phyloP scores from a whole-genome alignment of 2,329 filamentous ascomycete genomes.

The Emergomyces pasteurianus region DNA sequence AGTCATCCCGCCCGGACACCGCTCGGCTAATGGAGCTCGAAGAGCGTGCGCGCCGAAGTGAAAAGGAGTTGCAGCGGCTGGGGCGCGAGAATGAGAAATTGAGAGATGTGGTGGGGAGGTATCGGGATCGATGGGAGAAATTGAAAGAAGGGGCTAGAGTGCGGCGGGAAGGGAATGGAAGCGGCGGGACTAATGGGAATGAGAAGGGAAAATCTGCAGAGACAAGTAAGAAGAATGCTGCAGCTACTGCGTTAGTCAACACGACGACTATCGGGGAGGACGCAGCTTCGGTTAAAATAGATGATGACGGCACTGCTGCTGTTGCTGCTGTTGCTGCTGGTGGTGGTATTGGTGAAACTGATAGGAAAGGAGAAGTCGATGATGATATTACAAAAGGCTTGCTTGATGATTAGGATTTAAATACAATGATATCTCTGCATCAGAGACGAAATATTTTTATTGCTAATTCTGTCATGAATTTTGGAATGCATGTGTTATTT shows the following conservation, averaged over 20 bases:
- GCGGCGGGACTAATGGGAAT: neutral
- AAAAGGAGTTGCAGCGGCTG: constrained; percentile 52
- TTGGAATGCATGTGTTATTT: neutral
- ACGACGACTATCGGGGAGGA: neutral
- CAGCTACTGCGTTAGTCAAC: neutral
- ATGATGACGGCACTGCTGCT: neutral
- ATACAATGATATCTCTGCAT: neutral
- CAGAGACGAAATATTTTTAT: too few species aligned
- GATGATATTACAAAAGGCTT: neutral
- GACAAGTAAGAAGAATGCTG: neutral
- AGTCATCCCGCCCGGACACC: neutral
- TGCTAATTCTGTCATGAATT: neutral
- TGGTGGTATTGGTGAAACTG: neutral
- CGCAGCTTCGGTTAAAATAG: neutral
- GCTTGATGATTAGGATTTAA: neutral
- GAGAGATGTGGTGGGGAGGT: constrained; percentile 41
- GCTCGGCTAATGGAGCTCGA: constrained; percentile 52
- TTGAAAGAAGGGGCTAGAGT: constrained; percentile 52
- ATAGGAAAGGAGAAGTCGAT: neutral
- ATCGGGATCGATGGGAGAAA: constrained; percentile 56
- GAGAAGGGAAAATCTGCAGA: neutral
- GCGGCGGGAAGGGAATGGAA: constrained; percentile 21
- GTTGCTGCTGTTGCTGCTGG: neutral
- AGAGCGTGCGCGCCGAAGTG: constrained; percentile 47
- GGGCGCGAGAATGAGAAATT: constrained; percentile 51